phyloP scores from a whole-genome alignment of 2,329 filamentous ascomycete genomes.

The Neocucurbitaria cava region DNA sequence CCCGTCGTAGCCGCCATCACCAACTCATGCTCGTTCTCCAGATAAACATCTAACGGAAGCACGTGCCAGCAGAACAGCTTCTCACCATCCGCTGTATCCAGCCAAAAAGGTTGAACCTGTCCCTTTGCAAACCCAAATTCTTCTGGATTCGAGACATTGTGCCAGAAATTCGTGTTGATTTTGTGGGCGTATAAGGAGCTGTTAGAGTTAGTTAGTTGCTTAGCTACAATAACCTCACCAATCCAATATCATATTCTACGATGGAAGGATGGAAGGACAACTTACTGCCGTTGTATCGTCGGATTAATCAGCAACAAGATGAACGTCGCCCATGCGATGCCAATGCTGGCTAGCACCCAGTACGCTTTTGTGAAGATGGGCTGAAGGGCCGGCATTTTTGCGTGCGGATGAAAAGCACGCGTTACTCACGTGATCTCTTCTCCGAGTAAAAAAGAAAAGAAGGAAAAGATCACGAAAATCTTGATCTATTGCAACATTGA shows the following conservation, averaged over 20 bases:
- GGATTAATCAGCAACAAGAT: slow-evolving; percentile 72
- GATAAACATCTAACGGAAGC: slow-evolving; percentile 78
- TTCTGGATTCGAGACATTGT: slow-evolving; percentile 77
- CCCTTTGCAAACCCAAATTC: slow-evolving; percentile 90
- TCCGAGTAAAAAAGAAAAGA: too few relatives aligned
- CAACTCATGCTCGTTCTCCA: slow-evolving; percentile 71
- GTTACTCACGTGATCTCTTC: neutral
- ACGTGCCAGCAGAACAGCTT: slow-evolving; percentile 90
- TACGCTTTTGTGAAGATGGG: slow-evolving; percentile 46
- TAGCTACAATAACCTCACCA: neutral
- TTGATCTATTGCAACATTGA: neutral
- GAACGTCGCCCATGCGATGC: slow-evolving; percentile 71
- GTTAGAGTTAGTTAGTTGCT: slow-evolving; percentile 3
- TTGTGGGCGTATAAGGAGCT: slow-evolving; percentile 87
- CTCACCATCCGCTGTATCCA: slow-evolving; percentile 77
- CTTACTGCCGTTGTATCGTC: slow-evolving; percentile 81
- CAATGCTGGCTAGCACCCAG: slow-evolving; percentile 55
- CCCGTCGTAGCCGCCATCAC: slow-evolving; percentile 36
- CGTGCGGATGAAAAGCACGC: neutral
- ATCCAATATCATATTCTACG: neutral
- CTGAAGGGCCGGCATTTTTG: slow-evolving; percentile 35
- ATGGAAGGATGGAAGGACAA: slow-evolving; percentile 6
- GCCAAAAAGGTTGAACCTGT: slow-evolving; percentile 85
- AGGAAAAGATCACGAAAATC: too few relatives aligned
- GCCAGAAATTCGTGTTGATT: slow-evolving; percentile 73